Conservation (phyloP, 441 rosid genomes). For the Pelargonium fulgidum region DNA sequence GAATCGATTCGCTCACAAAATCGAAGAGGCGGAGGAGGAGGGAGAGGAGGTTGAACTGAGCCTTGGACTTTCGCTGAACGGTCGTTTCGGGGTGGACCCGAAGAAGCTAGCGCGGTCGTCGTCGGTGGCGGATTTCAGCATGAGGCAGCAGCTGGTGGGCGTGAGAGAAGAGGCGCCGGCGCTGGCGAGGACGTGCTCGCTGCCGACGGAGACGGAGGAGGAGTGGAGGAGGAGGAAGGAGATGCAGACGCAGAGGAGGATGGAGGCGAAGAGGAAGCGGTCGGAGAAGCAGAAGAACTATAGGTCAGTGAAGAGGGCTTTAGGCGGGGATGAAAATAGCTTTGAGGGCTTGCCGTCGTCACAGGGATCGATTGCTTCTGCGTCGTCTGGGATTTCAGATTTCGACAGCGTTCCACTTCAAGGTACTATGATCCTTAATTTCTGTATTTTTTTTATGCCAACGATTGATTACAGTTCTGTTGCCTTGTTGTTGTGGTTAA, state of each 20-base stretch:
- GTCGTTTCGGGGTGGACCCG: conserved; percentile 81
- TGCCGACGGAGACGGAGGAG: conserved; percentile 62
- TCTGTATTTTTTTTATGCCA: neutral
- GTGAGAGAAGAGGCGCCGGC: conserved; percentile 5
- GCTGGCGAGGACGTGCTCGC: conserved; percentile 52
- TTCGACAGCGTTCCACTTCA: conserved; percentile 34
- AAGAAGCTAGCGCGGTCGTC: conserved; percentile 44
- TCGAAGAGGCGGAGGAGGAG: conserved; percentile 16
- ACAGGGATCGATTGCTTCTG: conserved; percentile 44
- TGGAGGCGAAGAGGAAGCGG: conserved; percentile 82
- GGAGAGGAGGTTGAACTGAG: conserved; percentile 51
- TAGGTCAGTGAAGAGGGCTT: neutral
- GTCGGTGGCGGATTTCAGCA: conserved; percentile 54
- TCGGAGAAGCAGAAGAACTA: conserved; percentile 55
- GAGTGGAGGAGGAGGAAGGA: conserved; percentile 76
- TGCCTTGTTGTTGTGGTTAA: neutral
- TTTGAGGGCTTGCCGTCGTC: conserved; percentile 19
- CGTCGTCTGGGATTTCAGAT: conserved; percentile 42
- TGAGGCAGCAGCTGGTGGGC: too few relatives aligned
- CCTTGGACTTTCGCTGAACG: conserved; percentile 69
- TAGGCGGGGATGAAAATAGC: neutral
- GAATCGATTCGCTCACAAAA: conserved; percentile 8
- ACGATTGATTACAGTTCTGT: too few relatives aligned
- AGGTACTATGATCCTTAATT: conserved; percentile 28
- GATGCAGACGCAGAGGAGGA: conserved; percentile 61